phyloP scores from a whole-genome alignment of 75 land plant genomes.

The Cunninghamia lanceolata region DNA sequence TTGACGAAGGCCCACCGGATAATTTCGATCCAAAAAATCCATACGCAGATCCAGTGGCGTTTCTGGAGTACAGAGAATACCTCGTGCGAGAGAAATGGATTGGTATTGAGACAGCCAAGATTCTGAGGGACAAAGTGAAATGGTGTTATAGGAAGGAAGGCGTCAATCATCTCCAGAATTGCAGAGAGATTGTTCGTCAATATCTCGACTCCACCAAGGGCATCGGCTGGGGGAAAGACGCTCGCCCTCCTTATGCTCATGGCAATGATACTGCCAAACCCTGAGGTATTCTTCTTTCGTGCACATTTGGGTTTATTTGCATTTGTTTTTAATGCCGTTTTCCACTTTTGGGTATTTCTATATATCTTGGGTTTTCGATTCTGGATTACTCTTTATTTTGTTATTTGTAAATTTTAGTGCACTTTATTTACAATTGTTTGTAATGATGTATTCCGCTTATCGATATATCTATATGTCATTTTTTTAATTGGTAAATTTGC shows the following conservation, averaged over 20 bases:
- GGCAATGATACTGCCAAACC: slow-evolving; percentile 16
- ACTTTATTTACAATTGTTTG: no score
- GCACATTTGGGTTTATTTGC: not conserved
- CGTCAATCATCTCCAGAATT: slow-evolving; percentile 89
- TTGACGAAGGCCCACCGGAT: slow-evolving; percentile 49
- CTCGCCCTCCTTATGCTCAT: slow-evolving; percentile 61
- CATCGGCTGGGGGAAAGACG: slow-evolving; percentile 93
- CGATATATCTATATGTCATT: no score
- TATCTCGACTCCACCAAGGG: slow-evolving; percentile 84
- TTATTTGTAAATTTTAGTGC: no score
- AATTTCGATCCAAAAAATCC: slow-evolving; percentile 86
- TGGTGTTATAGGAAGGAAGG: slow-evolving; percentile 95
- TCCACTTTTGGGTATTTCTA: not conserved
- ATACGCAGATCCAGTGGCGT: slow-evolving; percentile 55
- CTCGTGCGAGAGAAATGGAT: slow-evolving; percentile 93
- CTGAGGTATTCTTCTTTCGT: not conserved
- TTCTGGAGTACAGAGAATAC: slow-evolving; percentile 83
- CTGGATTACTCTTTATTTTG: no score
- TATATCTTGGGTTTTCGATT: not conserved
- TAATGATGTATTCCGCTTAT: no score
- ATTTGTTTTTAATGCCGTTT: not conserved
- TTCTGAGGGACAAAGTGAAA: slow-evolving; percentile 68
- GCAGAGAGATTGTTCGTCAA: slow-evolving; percentile 69
- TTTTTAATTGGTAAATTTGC: no score
- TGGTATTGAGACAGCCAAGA: slow-evolving; percentile 87